These are phyloP conservation scores for Arachis hypogaea DNA, from an alignment of 306 rosid genomes.

Conservation along the genomic window DNA sequence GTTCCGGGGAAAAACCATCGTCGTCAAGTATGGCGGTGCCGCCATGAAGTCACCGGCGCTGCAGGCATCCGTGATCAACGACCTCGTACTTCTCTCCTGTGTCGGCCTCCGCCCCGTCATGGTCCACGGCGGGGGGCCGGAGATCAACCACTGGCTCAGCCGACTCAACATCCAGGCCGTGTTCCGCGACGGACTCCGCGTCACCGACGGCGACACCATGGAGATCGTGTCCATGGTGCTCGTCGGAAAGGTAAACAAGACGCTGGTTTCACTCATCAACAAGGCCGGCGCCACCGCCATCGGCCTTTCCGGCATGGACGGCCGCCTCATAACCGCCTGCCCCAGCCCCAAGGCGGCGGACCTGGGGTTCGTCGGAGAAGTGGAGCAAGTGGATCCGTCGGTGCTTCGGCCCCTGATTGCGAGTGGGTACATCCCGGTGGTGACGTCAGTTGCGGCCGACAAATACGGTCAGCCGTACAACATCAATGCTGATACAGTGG, in stretches of 20 bases:
- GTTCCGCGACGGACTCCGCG: slow-evolving; percentile 91
- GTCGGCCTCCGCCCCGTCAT: slow-evolving; percentile 85
- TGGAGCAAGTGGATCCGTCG: slow-evolving; percentile 64
- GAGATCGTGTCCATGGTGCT: slow-evolving; percentile 96
- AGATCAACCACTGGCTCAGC: slow-evolving; percentile 83
- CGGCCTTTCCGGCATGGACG: slow-evolving; percentile 88
- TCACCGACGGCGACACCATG: slow-evolving; percentile 85
- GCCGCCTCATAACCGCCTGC: slow-evolving; percentile 72
- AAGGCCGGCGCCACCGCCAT: slow-evolving; percentile 82
- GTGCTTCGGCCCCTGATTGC: slow-evolving; percentile 65
- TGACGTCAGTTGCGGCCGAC: slow-evolving; percentile 86
- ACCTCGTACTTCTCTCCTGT: slow-evolving; percentile 87
- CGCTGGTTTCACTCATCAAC: slow-evolving; percentile 73
- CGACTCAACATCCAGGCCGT: slow-evolving; percentile 80
- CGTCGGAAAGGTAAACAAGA: slow-evolving; percentile 85
- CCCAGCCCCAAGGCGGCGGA: slow-evolving; percentile 72
- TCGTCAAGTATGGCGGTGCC: slow-evolving; percentile 94
- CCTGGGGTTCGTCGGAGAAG: slow-evolving; percentile 86
- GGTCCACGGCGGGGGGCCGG: slow-evolving; percentile 98
- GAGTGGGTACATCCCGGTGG: slow-evolving; percentile 77
- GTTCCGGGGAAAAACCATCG: slow-evolving; percentile 89
- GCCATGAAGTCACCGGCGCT: slow-evolving; percentile 87
- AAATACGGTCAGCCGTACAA: slow-evolving; percentile 79
- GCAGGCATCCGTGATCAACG: slow-evolving; percentile 87
- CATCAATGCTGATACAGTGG: slow-evolving; percentile 90